Conservation (phyloP, 805 yeast genomes). For the Brettanomyces anomalus region DNA sequence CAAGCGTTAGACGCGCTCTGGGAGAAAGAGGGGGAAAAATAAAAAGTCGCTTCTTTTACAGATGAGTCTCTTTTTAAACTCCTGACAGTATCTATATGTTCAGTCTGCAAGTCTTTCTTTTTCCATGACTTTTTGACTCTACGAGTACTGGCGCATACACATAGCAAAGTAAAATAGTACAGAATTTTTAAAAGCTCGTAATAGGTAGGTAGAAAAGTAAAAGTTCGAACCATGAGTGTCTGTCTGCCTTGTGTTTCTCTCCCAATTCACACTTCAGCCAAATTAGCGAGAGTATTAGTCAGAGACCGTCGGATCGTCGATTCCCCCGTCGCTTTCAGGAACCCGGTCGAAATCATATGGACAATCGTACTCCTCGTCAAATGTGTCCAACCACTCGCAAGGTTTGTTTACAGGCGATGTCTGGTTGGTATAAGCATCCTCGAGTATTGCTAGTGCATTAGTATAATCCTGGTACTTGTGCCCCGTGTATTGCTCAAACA, state of each 20-base stretch:
- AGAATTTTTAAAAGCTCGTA: no score
- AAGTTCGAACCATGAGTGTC: no score
- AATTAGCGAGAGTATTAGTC: no score
- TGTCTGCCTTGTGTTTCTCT: no score
- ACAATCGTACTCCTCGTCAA: slow-evolving; percentile 20
- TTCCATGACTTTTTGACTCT: slow-evolving; percentile 1
- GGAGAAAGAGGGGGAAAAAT: not conserved
- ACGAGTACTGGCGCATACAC: slow-evolving; percentile 1
- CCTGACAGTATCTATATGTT: slow-evolving; percentile 1
- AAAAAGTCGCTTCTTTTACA: no score
- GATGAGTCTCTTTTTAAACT: not conserved
- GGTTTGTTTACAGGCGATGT: slow-evolving; percentile 8
- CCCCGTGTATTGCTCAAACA: slow-evolving; percentile 50
- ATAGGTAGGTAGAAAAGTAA: no score
- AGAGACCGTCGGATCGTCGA: no score
- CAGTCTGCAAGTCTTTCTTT: not conserved
- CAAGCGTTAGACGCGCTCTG: not conserved
- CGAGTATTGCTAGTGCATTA: slow-evolving; percentile 12
- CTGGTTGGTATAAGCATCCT: slow-evolving; percentile 11
- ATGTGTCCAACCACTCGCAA: slow-evolving; percentile 28
- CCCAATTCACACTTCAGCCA: no score
- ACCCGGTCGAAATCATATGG: slow-evolving; percentile 17
- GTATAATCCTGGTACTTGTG: slow-evolving; percentile 15
- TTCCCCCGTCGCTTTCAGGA: slow-evolving; percentile 11
- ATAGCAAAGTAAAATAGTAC: not conserved